Conservation (phyloP, 2,329 filamentous ascomycete genomes). For the Hypoxylon sp. region DNA sequence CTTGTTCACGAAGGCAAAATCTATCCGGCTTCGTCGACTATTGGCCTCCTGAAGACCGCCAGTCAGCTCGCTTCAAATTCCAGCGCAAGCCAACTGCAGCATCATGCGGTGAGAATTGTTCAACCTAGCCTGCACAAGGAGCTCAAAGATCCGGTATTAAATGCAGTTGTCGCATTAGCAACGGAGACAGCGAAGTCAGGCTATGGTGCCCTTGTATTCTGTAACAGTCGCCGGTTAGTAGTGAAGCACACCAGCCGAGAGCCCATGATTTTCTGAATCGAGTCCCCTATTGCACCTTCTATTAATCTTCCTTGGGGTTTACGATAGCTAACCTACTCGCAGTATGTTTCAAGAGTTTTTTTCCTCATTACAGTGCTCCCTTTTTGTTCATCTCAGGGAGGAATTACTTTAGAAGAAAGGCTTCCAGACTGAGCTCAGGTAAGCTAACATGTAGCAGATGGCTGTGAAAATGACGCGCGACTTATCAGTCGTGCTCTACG, state of each 20-base stretch:
- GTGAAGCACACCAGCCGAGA: neutral
- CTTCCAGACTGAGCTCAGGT: neutral
- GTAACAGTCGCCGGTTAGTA: conserved; percentile 69
- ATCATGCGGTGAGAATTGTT: conserved; percentile 63
- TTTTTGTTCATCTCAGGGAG: neutral
- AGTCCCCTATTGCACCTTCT: neutral
- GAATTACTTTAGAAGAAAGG: neutral
- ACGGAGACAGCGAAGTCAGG: conserved; percentile 76
- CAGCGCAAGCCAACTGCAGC: conserved; percentile 53
- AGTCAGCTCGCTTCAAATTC: conserved; percentile 61
- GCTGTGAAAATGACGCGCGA: conserved; percentile 76
- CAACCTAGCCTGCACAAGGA: conserved; percentile 70
- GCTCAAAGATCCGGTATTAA: conserved; percentile 73
- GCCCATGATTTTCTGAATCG: neutral
- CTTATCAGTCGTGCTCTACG: conserved; percentile 77
- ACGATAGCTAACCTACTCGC: conserved; percentile 23
- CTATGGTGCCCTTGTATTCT: conserved; percentile 80
- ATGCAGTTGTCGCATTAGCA: conserved; percentile 77
- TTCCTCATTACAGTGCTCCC: neutral
- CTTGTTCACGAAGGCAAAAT: conserved; percentile 78
- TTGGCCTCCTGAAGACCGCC: conserved; percentile 69
- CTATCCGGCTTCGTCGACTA: conserved; percentile 72
- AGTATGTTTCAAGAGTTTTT: conserved; percentile 28
- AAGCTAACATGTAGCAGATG: conserved; percentile 50
- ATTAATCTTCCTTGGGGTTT: neutral